Base-by-base conservation (phyloP, 768 basidiomycete species). In the Tylopilus plumbeoviolaceoides region DNA sequence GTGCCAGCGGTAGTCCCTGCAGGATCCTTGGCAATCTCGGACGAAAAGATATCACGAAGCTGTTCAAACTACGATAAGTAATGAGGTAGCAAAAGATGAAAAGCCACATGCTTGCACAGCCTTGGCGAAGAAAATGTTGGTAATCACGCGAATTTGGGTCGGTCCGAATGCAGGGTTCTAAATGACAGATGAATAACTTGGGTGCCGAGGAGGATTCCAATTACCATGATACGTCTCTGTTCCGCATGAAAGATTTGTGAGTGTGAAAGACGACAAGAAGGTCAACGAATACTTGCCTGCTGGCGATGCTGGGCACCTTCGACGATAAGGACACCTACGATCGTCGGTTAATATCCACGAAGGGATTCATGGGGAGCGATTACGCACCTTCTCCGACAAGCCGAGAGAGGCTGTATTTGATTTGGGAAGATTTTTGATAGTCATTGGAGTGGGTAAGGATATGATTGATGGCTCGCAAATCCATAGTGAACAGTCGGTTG, bases 231-330 rank as follows among this genome's bases (percentile, higher is more conserved):
- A 21, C 15, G 41, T 25, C 41, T 42, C 23, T 25, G 41, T 25
- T 25, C 10, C 4, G 8, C 23, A 42, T 2, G 12, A 25, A 14
- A 17, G 5, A 17, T 25, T 23, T 9, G 12, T 25, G 15, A 42
- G 23, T 12, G 30, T 10, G 7, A 3, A 39, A 2, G 8, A 39
- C 8, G 18, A 39, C 18, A 39, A 20, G 18, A 18, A 35, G 10
- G 41, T 30, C 12, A 17, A 39, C 1, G 7, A n/a, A 42, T 18
- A 41, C 59, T 4, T 33, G 68, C 74, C 64, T 75, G 74, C n/a
- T 67, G 66, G 43, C 66, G 70, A 50, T 75, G 75, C 28, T 68
- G 61, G 11, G 68, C 38, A 9, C 56, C 56, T 42, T 59, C 56
- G 3, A 44, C 55, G 8, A 50, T 17, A 8, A 57, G 14, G 4